Conservation (phyloP, 2,329 filamentous ascomycete species). For the Trichophyton schoenleinii region DNA sequence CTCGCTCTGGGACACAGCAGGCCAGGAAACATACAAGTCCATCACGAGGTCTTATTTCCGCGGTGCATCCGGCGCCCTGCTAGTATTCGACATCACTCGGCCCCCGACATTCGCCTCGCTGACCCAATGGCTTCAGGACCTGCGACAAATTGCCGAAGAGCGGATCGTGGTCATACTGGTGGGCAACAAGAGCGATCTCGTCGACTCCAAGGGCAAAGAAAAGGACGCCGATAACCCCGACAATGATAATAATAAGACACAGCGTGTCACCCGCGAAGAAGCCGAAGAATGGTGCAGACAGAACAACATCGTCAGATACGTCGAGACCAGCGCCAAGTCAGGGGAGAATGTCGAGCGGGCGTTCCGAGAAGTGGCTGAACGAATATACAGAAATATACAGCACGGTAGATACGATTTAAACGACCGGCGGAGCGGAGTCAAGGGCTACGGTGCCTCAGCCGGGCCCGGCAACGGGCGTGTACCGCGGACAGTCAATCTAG, state of each 20-base stretch:
- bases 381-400: constrained; percentile 95
- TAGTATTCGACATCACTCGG: constrained; percentile 91
- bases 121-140: constrained; percentile 85
- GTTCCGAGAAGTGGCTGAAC: constrained; percentile 83
- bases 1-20: constrained; percentile 88
- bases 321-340: constrained; percentile 92
- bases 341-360: constrained; percentile 88
- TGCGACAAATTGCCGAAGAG: constrained; percentile 88
- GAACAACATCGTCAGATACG: constrained; percentile 83
- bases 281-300: constrained; percentile 77
- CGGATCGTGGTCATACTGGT: constrained; percentile 91
- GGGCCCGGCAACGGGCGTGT: constrained; percentile 22
- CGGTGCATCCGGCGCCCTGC: constrained; percentile 61
- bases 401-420: constrained; percentile 90
- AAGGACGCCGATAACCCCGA: background rate
- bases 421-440: constrained; percentile 82
- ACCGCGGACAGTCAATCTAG: constrained; percentile 33
- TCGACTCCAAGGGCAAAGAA: constrained; percentile 29
- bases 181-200: constrained; percentile 86
- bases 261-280: constrained; percentile 70
- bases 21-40: constrained; percentile 94
- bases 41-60: constrained; percentile 92
- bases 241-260: constrained; percentile 30
- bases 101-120: constrained; percentile 75
- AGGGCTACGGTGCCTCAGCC: constrained; percentile 42